A percentile compares a stretch with the other conserved stretches of the same genome.
Conservation (phyloP, 164 flowering plant species). For the Aristolochia fimbriata region DNA sequence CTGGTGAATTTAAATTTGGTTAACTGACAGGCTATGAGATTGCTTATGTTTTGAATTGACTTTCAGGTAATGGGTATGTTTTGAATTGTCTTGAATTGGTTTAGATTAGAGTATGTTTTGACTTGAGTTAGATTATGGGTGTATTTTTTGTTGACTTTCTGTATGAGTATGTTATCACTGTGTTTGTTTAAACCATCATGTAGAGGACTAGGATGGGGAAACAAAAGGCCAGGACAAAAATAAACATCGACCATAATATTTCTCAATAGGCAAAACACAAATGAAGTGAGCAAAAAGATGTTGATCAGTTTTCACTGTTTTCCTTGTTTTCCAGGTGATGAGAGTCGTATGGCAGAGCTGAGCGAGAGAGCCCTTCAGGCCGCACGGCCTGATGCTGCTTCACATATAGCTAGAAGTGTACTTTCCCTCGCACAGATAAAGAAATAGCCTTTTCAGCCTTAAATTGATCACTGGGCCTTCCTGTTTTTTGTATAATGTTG, state of each 20-base stretch:
- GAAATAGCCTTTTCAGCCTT: background rate
- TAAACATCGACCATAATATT: background rate
- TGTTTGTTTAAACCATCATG: background rate
- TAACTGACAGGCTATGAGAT: too few species aligned
- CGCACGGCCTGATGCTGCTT: constrained; percentile 56
- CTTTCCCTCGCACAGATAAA: constrained; percentile 23
- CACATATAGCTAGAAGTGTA: constrained; percentile 48
- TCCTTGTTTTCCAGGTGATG: constrained; percentile 35
- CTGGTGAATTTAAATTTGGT: too few species aligned
- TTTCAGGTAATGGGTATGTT: too few species aligned
- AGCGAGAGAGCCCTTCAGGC: constrained; percentile 47
- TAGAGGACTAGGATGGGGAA: background rate
- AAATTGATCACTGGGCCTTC: too few species aligned
- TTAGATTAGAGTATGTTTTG: too few species aligned
- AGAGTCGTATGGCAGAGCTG: constrained; percentile 38
- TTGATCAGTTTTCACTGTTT: background rate
- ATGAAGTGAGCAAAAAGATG: background rate
- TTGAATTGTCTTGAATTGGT: too few species aligned
- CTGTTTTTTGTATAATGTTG: too few species aligned
- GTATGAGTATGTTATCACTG: too few species aligned
- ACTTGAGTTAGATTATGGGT: too few species aligned
- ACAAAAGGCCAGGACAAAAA: background rate
- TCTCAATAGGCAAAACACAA: background rate
- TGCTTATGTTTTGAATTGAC: too few species aligned
- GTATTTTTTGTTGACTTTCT: too few species aligned